A percentile compares a stretch with the other conserved stretches of the same genome.
These are phyloP conservation scores for Colletotrichum camelliae DNA, from an alignment of 2,329 filamentous ascomycete genomes.

Conservation along the genomic window DNA sequence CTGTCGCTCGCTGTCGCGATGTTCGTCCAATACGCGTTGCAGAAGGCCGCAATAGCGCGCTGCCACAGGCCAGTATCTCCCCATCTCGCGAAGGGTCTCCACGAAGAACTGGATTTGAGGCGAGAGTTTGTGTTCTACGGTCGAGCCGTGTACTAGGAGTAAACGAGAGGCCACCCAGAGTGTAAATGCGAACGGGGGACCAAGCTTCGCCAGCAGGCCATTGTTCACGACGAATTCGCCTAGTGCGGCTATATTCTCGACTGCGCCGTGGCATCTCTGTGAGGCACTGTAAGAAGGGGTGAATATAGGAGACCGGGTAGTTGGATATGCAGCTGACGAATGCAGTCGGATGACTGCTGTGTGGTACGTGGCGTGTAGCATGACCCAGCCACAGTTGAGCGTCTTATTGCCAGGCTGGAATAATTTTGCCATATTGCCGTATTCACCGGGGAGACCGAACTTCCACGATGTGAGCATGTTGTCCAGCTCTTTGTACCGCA, in stretches of 20 bases:
- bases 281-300: constrained; percentile 86
- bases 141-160: constrained; percentile 87
- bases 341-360: constrained; percentile 89
- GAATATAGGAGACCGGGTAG: constrained; percentile 86
- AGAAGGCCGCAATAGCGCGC: constrained; percentile 81
- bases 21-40: constrained; percentile 84
- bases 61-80: constrained; percentile 84
- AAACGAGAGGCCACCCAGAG: constrained; percentile 91
- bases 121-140: constrained; percentile 82
- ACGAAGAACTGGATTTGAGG: constrained; percentile 83
- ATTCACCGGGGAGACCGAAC: constrained; percentile 80
- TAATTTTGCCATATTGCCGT: constrained; percentile 81
- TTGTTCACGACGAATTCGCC: constrained; percentile 80
- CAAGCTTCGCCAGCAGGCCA: constrained; percentile 78
- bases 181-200: constrained; percentile 90
- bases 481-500: constrained; percentile 85
- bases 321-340: constrained; percentile 91
- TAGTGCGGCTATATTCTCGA: constrained; percentile 80
- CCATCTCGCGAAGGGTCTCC: constrained; percentile 80
- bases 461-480: constrained; percentile 83
- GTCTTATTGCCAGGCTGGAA: constrained; percentile 74
- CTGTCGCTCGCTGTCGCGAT: constrained; percentile 77
- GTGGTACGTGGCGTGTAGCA: constrained; percentile 90
- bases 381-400: constrained; percentile 84
- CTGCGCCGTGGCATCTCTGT: constrained; percentile 82